Percentiles rank a stretch among this genome's conserved stretches.
Conservation (phyloP, 2,329 filamentous ascomycete species). For the Mariannaea elegans region DNA sequence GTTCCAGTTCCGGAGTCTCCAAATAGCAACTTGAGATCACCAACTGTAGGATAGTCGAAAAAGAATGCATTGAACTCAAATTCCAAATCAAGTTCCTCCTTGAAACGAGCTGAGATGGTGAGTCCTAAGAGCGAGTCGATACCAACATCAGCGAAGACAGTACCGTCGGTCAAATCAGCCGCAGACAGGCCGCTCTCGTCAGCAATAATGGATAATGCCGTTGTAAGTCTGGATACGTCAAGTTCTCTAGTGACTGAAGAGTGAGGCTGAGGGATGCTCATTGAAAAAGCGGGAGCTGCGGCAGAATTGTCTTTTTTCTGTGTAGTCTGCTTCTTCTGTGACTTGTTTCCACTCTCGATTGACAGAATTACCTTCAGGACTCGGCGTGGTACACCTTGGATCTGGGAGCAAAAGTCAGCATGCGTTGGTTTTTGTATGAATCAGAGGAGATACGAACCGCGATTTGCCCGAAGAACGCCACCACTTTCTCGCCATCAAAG, state of each 20-base stretch:
- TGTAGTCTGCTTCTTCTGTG: no score
- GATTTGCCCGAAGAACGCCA: no score
- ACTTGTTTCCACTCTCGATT: no score
- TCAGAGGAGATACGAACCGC: no score
- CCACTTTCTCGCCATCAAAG: no score
- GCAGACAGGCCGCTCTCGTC: conserved; percentile 33
- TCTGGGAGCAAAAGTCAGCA: no score
- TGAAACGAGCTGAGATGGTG: conserved; percentile 64
- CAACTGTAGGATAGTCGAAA: conserved; percentile 63
- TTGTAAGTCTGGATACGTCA: conserved; percentile 5
- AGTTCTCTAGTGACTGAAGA: no score
- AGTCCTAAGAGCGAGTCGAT: conserved; percentile 70
- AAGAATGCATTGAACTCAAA: conserved; percentile 61
- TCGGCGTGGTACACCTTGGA: no score
- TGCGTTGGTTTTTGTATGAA: no score
- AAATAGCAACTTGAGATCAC: conserved; percentile 62
- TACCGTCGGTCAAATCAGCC: conserved; percentile 62
- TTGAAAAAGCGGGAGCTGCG: not conserved
- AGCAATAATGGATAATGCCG: conserved; percentile 23
- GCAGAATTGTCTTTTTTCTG: not conserved
- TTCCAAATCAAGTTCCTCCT: conserved; percentile 66
- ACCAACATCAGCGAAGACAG: conserved; percentile 65
- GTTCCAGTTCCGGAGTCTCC: no score
- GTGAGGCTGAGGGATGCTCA: no score
- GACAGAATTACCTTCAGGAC: no score